Percentiles rank a stretch among this genome's conserved stretches.
Conservation (phyloP, 345 rosid genomes). For the Gossypium anomalum region DNA sequence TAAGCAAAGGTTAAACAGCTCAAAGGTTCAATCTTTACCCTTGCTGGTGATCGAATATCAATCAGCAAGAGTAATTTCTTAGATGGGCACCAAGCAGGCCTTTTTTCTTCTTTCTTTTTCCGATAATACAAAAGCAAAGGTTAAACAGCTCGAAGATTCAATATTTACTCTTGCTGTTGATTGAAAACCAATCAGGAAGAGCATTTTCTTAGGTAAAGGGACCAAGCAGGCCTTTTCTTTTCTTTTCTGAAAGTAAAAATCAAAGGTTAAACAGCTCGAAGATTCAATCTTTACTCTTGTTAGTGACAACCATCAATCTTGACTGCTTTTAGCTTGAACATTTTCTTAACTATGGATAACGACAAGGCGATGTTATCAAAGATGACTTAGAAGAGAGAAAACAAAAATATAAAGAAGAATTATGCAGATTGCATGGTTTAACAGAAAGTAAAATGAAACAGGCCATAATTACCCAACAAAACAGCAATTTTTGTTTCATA, state of each 20-base stretch:
- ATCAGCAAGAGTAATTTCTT: background rate
- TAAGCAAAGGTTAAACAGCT: background rate
- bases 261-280: background rate
- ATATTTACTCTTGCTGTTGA: background rate
- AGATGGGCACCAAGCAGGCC: background rate
- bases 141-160: background rate
- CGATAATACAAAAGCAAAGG: background rate
- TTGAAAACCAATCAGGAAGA: background rate
- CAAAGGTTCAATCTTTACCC: background rate
- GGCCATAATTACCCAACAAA: conserved; percentile 69
- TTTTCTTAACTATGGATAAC: background rate
- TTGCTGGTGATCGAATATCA: background rate
- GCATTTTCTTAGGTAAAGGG: background rate
- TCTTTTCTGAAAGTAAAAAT: background rate
- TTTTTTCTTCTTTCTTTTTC: background rate
- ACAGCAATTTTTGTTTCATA: conserved; percentile 62
- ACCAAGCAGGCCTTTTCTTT: background rate
- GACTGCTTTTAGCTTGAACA: background rate
- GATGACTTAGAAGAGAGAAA: background rate
- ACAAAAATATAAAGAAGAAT: background rate
- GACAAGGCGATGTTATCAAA: background rate
- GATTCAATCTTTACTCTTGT: background rate
- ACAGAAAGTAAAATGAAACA: conserved; percentile 9
- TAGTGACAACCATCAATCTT: background rate
- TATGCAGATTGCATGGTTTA: background rate